Evolutionary conservation across 306 rosid genomes (phyloP), one percentile per base, ranked within the genome.

Genomic region (Vicia villosa): DNA sequence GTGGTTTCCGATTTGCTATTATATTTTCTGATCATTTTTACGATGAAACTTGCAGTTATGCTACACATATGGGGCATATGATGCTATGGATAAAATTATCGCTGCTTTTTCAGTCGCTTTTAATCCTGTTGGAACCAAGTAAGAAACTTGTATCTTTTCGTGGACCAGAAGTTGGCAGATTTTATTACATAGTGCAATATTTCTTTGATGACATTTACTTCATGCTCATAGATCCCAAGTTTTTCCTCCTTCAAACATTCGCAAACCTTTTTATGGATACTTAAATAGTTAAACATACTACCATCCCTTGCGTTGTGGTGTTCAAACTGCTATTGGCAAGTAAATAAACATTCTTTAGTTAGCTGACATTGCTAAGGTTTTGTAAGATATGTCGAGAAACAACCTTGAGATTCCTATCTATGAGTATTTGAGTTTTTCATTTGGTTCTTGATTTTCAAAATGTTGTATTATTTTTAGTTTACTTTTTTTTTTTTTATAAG

Each of bases 11-110:
- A 41, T 30, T 32, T 73, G 69, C 20, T 66, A 60, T 72, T 21
- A 15, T 49, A 62, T 36, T 76, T 74, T 58, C 40, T 81, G 73
- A 78, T 10, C 21, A 9, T 59, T 55, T 46, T 67, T 63, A 58
- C 41, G 63, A 36, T 75, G 76, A 41, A 80, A 70, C 74, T 79
- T 85, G 83, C 85, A 94, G 98, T 76, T 90, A 46, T 97, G 98
- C 7, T 90, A 97, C 70, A 90, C 98, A 6, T 94, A 90, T 74
- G 89, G 97, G 47, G 98, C 98, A 52, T 94, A 90, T 79, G 98
- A 94, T 81, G 91, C 91, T 13, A 88, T 94, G 95, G 98, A 90
- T 72, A 97, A 94, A 83, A 90, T 94, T 30, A 80, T 91, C 19
- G 85, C 97, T 70, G 98, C 98, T 4, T 94, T 88, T 79, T 94